Evolutionary conservation across 768 basidiomycete genomes (phyloP).

Genomic region (Hericium alpestre): DNA sequence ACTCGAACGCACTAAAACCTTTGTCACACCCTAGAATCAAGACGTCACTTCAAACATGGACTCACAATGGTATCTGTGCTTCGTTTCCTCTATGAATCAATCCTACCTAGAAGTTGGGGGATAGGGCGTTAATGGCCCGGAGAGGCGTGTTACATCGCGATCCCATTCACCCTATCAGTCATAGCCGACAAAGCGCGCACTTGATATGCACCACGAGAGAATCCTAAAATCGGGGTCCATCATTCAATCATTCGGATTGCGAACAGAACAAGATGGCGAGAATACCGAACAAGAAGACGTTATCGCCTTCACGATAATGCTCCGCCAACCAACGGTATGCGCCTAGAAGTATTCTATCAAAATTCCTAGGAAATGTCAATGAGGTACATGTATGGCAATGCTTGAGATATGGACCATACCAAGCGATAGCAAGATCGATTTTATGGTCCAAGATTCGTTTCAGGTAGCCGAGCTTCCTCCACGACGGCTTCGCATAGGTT

Average conservation of each 20-base stretch:
- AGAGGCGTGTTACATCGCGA: too few relatives aligned
- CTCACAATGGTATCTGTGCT: conserved; percentile 31
- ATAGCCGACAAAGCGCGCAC: conserved; percentile 32
- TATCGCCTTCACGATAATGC: conserved; percentile 27
- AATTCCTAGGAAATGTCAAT: conserved; percentile 19
- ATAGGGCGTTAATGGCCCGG: too few relatives aligned
- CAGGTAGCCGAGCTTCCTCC: not conserved
- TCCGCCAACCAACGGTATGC: conserved; percentile 34
- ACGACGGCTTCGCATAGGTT: conserved; percentile 19
- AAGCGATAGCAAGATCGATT: conserved; percentile 28
- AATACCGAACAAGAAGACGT: conserved; percentile 34
- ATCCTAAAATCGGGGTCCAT: conserved; percentile 21
- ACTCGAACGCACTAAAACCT: conserved; percentile 26
- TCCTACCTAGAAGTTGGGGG: conserved; percentile 25
- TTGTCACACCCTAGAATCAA: too few relatives aligned
- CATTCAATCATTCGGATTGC: not conserved
- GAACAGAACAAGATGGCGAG: too few relatives aligned
- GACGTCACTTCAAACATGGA: not conserved
- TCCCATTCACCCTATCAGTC: conserved; percentile 25
- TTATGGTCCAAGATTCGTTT: conserved; percentile 15
- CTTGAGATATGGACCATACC: too few relatives aligned
- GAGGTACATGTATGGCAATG: too few relatives aligned
- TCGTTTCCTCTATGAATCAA: conserved; percentile 29
- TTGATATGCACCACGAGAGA: conserved; percentile 40
- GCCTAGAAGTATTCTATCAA: conserved; percentile 23